Conservation (phyloP, 1,284 basidiomycete genomes). For the Mrakiaceae sp. region DNA sequence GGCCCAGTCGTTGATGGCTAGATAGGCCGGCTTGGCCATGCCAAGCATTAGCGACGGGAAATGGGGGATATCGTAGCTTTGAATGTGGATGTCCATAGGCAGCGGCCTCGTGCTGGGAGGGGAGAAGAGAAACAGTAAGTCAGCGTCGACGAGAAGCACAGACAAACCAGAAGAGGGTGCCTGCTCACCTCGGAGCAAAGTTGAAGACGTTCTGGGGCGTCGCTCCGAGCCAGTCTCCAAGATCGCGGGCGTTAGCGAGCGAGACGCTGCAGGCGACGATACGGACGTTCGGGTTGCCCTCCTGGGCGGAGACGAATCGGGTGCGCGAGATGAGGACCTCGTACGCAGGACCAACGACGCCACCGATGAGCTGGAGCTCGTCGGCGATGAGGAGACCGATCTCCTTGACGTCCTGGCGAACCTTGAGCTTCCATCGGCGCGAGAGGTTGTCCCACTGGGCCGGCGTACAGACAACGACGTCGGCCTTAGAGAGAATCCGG, state of each 20-base stretch:
- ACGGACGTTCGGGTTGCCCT: constrained; percentile 68
- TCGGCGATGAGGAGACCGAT: constrained; percentile 90
- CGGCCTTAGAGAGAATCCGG: constrained; percentile 79
- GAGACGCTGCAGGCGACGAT: constrained; percentile 91
- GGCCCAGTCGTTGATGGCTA: constrained; percentile 83
- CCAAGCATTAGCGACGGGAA: constrained; percentile 98
- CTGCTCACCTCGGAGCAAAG: constrained; percentile 70
- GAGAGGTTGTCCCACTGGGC: constrained; percentile 94
- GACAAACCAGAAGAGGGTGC: background rate
- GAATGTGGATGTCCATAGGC: constrained; percentile 94
- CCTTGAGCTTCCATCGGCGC: constrained; percentile 74
- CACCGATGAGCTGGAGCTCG: constrained; percentile 86
- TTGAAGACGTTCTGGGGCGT: constrained; percentile 92
- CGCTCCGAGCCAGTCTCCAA: constrained; percentile 97
- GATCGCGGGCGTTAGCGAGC: constrained; percentile 86
- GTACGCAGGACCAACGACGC: constrained; percentile 87
- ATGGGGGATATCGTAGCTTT: constrained; percentile 89
- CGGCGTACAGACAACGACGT: constrained; percentile 84
- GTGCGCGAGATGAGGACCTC: constrained; percentile 91
- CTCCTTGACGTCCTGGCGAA: constrained; percentile 88
- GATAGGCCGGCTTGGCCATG: constrained; percentile 97
- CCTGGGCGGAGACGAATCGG: constrained; percentile 91
- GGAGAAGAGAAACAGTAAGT: background rate
- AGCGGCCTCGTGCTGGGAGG: constrained; percentile 67
- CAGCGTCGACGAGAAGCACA: background rate